These are phyloP conservation scores for Talaromyces stipitatus DNA, from an alignment of 495 filamentous ascomycete species.

Conservation along the genomic window DNA sequence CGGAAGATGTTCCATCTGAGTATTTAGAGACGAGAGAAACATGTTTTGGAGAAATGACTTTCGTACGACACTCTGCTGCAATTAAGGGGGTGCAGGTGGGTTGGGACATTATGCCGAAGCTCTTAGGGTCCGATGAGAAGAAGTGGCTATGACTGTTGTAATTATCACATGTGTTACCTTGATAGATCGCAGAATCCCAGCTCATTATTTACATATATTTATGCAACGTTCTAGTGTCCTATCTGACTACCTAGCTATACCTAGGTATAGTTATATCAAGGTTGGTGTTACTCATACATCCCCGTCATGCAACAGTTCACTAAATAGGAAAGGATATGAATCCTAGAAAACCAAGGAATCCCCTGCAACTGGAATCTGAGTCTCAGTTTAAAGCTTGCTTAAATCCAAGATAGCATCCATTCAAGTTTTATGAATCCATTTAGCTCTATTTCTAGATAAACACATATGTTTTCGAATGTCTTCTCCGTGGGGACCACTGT, in stretches of 20 bases:
- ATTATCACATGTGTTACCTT: neutral
- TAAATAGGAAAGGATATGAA: too few relatives aligned
- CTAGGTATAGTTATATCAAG: too few relatives aligned
- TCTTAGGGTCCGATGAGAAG: slow-evolving; percentile 16
- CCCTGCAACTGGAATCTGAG: too few relatives aligned
- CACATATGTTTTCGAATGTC: too few relatives aligned
- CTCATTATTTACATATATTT: too few relatives aligned
- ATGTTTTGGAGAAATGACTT: slow-evolving; percentile 17
- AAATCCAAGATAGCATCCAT: neutral
- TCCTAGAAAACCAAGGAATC: too few relatives aligned
- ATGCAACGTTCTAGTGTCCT: too few relatives aligned
- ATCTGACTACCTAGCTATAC: too few relatives aligned
- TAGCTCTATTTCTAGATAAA: neutral
- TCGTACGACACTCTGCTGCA: slow-evolving; percentile 13
- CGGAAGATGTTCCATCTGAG: slow-evolving; percentile 12
- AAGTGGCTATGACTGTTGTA: slow-evolving; percentile 12
- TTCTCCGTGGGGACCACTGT: neutral
- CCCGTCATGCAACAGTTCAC: too few relatives aligned
- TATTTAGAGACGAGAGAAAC: slow-evolving; percentile 13
- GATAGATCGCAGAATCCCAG: too few relatives aligned
- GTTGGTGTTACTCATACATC: too few relatives aligned
- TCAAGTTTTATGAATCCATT: neutral
- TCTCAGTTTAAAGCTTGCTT: neutral
- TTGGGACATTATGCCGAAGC: slow-evolving; percentile 22
- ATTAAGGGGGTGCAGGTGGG: slow-evolving; percentile 18